Conservation (phyloP, 371 early-diverging fungal species). For the Lichtheimia hyalospora region DNA sequence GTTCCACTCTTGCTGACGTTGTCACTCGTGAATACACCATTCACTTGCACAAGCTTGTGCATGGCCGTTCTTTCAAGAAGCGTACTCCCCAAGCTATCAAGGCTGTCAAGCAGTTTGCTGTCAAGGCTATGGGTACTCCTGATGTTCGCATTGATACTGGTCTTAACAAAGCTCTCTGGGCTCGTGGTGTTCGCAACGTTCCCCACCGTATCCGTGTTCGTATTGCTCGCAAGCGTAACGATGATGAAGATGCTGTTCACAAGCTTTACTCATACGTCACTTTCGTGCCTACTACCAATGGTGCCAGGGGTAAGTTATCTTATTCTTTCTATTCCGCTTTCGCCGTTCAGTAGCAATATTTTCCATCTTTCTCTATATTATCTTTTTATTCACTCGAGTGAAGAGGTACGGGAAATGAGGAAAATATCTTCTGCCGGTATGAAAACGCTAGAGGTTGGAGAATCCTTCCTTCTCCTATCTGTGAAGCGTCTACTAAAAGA, state of each 20-base stretch:
- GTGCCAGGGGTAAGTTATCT: slow-evolving; percentile 75
- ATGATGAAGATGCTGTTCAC: slow-evolving; percentile 92
- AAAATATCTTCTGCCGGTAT: slow-evolving; percentile 6
- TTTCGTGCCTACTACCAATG: slow-evolving; percentile 75
- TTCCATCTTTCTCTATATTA: neutral
- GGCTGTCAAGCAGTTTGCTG: slow-evolving; percentile 87
- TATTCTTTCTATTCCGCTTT: neutral
- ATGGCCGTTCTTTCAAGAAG: slow-evolving; percentile 85
- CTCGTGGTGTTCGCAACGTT: slow-evolving; percentile 87
- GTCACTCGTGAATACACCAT: slow-evolving; percentile 95
- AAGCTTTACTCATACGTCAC: slow-evolving; percentile 93
- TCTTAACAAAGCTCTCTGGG: slow-evolving; percentile 88
- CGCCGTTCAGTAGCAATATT: slow-evolving; percentile 13
- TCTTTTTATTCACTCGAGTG: neutral
- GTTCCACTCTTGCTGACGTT: slow-evolving; percentile 68
- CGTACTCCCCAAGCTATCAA: slow-evolving; percentile 94
- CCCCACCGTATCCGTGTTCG: slow-evolving; percentile 95
- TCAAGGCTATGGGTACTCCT: slow-evolving; percentile 87
- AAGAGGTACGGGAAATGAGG: neutral
- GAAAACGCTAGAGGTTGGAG: slow-evolving; percentile 20
- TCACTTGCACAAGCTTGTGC: slow-evolving; percentile 91
- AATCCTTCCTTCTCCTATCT: slow-evolving; percentile 10
- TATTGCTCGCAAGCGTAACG: slow-evolving; percentile 91
- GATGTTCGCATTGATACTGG: slow-evolving; percentile 82
- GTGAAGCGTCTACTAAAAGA: slow-evolving; percentile 3